phyloP scores from a whole-genome alignment of 2,329 filamentous ascomycete species.

The Fusarium sp. region DNA sequence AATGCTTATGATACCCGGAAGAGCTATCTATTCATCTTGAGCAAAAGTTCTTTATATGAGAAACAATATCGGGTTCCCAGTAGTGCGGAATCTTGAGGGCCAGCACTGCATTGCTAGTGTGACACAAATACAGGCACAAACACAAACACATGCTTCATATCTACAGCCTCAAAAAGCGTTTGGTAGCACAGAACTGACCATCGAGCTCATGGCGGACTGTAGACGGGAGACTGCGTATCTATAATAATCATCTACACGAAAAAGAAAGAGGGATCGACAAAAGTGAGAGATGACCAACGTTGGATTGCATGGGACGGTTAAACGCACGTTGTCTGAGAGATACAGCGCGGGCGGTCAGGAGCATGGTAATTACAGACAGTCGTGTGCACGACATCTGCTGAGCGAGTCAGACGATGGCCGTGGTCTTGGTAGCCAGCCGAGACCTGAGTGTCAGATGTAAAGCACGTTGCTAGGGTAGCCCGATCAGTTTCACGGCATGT shows the following conservation, averaged over 20 bases:
- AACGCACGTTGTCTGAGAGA: constrained; percentile 1
- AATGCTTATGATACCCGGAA: not conserved
- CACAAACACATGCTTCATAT: constrained; percentile 26
- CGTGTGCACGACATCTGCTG: constrained; percentile 20
- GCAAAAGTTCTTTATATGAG: constrained; percentile 6
- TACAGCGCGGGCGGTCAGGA: constrained; percentile 19
- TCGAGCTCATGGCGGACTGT: not conserved
- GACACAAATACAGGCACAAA: constrained; percentile 26
- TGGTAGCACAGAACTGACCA: constrained; percentile 3
- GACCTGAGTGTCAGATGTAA: constrained; percentile 34
- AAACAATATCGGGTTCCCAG: not conserved
- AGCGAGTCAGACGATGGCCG: constrained; percentile 20
- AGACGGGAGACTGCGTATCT: constrained; percentile 22
- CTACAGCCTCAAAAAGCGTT: constrained; percentile 7
- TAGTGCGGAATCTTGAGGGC: constrained; percentile 8
- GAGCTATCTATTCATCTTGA: not conserved
- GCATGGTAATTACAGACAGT: not conserved
- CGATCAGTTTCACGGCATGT: constrained; percentile 9
- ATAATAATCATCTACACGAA: not conserved
- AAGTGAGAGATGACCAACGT: constrained; percentile 2
- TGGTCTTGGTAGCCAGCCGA: constrained; percentile 34
- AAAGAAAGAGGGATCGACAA: not conserved
- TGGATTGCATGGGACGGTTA: not conserved
- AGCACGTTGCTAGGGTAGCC: constrained; percentile 25
- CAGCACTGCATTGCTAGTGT: constrained; percentile 6